Base-by-base conservation (phyloP, 805 yeast species). In the Candida chilensis region DNA sequence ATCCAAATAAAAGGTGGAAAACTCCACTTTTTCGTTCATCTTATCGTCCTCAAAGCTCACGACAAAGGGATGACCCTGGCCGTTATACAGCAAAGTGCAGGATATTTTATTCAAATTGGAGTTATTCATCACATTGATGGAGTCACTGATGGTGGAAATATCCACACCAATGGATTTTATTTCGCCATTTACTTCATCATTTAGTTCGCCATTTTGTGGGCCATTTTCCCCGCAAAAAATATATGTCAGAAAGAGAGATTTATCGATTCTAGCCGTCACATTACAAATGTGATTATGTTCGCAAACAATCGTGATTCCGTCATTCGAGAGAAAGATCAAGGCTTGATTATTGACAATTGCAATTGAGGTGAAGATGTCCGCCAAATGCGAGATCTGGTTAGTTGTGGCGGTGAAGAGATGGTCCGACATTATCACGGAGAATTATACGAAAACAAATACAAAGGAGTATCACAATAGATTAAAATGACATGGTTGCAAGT, bases 11-110 rank as follows among this genome's bases (percentile, higher is more conserved):
- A 56, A 60, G 2, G 69, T 62, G 4, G 47, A 39, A 35, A 63
- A 63, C 38, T 63, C 68, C 29, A 63, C 47, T 35, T 52, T 55
- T 33, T 63, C 69, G 29, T 54, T 55, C 37, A 63, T 55, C 19
- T 54, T 38, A 20, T 43, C 38, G 38, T 62, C 67, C 38, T 62
- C 67, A 34, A 62, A 63, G 32, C 58, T 67, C 14, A 62, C 45
- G 9, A 57, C 47, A 6, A 63, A 42, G 2, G 67, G 66, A 6
- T 33, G 28, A 1, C 67, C 68, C n/a, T 48, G 56, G 6, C 66
- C 66, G 13, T 46, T 41, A 37, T 61, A 62, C 11, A 43, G 49
- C 19, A 62, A 33, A 35, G 48, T 57, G 42, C 69, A 62, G 9
- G 47, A 39, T 9, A 50, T 37, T 32, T 34, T 32, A 17, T 21